phyloP scores from a whole-genome alignment of 192 early-diverging fungal genomes.

The Entrophospora sp. region DNA sequence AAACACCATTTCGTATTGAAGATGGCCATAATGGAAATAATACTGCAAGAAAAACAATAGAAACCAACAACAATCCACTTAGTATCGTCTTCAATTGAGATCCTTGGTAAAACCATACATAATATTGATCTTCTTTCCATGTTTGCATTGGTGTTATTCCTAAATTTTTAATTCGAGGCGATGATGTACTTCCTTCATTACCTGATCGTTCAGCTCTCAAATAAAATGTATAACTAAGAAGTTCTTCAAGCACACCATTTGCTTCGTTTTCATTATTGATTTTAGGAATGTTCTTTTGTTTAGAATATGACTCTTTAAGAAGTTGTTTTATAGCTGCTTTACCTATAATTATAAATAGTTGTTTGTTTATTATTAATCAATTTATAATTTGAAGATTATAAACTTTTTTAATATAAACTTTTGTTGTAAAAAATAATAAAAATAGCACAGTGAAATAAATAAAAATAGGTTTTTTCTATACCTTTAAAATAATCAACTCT shows the following conservation, averaged over 20 bases:
- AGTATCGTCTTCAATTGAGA: constrained; percentile 71
- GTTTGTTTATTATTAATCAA: too few species aligned
- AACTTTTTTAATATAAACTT: too few species aligned
- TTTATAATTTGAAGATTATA: too few species aligned
- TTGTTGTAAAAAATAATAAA: too few species aligned
- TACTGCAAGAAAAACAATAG: constrained; percentile 80
- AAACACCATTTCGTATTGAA: constrained; percentile 70
- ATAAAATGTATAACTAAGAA: constrained; percentile 66
- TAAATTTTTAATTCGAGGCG: constrained; percentile 34
- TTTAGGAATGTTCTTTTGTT: constrained; percentile 39
- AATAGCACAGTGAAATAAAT: too few species aligned
- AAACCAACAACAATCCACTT: constrained; percentile 69
- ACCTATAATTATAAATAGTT: too few species aligned
- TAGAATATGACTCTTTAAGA: constrained; percentile 29
- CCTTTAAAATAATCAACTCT: constrained; percentile 93
- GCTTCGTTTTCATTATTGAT: constrained; percentile 52
- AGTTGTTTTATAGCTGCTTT: constrained; percentile 63
- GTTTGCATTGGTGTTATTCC: constrained; percentile 47
- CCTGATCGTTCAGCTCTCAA: constrained; percentile 61
- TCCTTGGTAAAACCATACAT: constrained; percentile 89
- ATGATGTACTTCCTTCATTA: constrained; percentile 29
- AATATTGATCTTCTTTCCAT: constrained; percentile 79
- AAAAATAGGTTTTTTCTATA: constrained; percentile 26
- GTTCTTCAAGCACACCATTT: constrained; percentile 50
- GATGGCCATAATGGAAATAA: constrained; percentile 97